Percentiles rank a stretch among this genome's conserved stretches.
Evolutionary conservation across 148 eudicot species (phyloP).

Genomic region (Rhododendron ferrugineum): DNA sequence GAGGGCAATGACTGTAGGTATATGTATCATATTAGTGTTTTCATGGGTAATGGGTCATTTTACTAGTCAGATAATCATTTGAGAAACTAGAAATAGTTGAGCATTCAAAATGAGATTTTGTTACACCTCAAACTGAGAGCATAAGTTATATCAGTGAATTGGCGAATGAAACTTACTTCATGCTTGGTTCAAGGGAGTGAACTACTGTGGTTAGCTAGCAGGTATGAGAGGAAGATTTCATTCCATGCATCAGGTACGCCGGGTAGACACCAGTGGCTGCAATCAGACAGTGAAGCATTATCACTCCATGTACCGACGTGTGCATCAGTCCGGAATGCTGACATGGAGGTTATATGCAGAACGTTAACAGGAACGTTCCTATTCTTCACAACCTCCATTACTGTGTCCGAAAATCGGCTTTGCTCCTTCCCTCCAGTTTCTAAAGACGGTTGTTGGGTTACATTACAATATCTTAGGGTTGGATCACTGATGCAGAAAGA

Average conservation of each 20-base stretch:
- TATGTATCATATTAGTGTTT: neutral
- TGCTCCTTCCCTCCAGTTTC: constrained; percentile 24
- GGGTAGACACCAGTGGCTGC: constrained; percentile 83
- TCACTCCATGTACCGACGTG: constrained; percentile 67
- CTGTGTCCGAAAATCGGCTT: constrained; percentile 41
- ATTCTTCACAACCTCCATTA: constrained; percentile 34
- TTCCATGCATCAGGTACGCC: constrained; percentile 75
- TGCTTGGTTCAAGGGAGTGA: constrained; percentile 9
- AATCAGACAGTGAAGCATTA: constrained; percentile 49
- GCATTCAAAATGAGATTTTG: neutral
- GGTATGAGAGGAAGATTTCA: constrained; percentile 45
- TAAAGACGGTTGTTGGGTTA: constrained; percentile 43
- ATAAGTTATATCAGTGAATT: neutral
- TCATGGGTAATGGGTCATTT: neutral
- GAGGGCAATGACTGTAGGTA: neutral
- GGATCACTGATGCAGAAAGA: constrained; percentile 36
- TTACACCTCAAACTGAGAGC: neutral
- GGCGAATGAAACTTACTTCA: constrained; percentile 14
- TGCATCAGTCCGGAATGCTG: constrained; percentile 58
- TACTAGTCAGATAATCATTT: neutral
- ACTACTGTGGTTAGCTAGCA: constrained; percentile 26
- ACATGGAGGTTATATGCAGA: constrained; percentile 54
- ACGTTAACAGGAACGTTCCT: constrained; percentile 50
- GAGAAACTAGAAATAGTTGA: neutral
- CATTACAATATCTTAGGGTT: constrained; percentile 37